phyloP scores from a whole-genome alignment of 2,329 filamentous ascomycete genomes.

The Exophiala xenobiotica region DNA sequence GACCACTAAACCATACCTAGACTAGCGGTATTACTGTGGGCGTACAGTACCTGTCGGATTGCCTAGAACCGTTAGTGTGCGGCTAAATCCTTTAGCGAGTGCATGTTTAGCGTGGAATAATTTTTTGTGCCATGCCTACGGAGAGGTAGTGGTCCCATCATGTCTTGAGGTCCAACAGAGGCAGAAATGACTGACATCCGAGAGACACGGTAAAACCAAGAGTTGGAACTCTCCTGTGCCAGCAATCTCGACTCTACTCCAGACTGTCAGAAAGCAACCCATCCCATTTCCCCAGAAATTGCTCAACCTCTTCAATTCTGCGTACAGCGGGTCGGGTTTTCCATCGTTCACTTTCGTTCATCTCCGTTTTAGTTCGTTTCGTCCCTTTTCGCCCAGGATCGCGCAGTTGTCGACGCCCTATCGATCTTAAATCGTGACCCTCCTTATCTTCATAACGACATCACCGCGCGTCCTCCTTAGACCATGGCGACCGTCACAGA shows the following conservation, averaged over 20 bases:
- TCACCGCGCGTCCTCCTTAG: not conserved
- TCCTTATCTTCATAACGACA: conserved; percentile 1
- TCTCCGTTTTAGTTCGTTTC: not conserved
- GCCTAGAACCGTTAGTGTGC: not conserved
- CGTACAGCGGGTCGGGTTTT: no score
- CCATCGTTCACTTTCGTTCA: no score
- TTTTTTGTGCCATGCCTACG: not conserved
- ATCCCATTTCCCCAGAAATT: conserved; percentile 3
- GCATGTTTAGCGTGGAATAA: not conserved
- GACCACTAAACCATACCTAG: not conserved
- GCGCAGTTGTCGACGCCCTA: not conserved
- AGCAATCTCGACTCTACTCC: conserved; percentile 2
- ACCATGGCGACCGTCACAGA: conserved; percentile 58
- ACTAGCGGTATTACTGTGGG: not conserved
- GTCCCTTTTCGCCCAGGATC: not conserved
- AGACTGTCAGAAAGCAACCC: not conserved
- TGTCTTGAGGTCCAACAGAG: no score
- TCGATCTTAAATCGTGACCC: not conserved
- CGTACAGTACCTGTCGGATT: not conserved
- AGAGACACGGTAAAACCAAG: no score
- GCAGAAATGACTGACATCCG: no score
- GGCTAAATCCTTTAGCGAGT: conserved; percentile 1
- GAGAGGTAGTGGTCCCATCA: no score
- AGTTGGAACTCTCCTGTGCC: not conserved
- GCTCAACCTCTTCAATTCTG: not conserved